Conservation (phyloP, 2,329 filamentous ascomycete genomes). For the Coniochaeta ligniaria region DNA sequence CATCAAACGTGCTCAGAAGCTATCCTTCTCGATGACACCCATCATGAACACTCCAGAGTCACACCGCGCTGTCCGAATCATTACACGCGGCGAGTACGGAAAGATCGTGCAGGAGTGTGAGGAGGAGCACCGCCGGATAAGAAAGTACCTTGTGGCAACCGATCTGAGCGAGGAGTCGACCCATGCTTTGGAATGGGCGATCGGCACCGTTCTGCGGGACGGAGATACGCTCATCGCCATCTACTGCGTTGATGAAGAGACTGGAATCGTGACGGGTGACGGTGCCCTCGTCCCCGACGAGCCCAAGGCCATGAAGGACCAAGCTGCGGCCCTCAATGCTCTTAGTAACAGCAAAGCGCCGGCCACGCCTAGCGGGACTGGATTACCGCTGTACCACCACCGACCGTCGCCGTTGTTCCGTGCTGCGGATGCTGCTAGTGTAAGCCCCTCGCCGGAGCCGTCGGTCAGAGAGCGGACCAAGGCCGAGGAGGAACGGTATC, state of each 20-base stretch:
- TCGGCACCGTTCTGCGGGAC: conserved; percentile 88
- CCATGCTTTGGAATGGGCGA: conserved; percentile 94
- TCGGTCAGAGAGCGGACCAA: conserved; percentile 44
- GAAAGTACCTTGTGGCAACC: conserved; percentile 92
- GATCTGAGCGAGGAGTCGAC: conserved; percentile 91
- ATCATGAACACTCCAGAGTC: conserved; percentile 69
- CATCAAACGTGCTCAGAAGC: conserved; percentile 79
- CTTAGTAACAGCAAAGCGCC: conserved; percentile 39
- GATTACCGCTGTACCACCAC: conserved; percentile 20
- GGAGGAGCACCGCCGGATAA: conserved; percentile 67
- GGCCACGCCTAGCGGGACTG: conserved; percentile 15
- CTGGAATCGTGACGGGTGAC: conserved; percentile 42
- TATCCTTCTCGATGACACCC: conserved; percentile 73
- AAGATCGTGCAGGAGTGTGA: conserved; percentile 71
- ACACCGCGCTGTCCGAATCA: conserved; percentile 79
- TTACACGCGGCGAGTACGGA: conserved; percentile 80
- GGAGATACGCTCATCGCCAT: conserved; percentile 91
- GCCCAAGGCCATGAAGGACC: conserved; percentile 66
- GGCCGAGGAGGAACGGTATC: conserved; percentile 70
- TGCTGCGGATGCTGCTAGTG: conserved; percentile 9
- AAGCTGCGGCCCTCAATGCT: conserved; percentile 62
- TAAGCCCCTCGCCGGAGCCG: conserved; percentile 38
- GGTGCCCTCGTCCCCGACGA: conserved; percentile 62
- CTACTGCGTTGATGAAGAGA: conserved; percentile 89
- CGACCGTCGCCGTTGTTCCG: conserved; percentile 23